Evolutionary conservation across 768 basidiomycete species (phyloP), one percentile per base, ranked within the genome.

Genomic region (Suillus tomentosus): DNA sequence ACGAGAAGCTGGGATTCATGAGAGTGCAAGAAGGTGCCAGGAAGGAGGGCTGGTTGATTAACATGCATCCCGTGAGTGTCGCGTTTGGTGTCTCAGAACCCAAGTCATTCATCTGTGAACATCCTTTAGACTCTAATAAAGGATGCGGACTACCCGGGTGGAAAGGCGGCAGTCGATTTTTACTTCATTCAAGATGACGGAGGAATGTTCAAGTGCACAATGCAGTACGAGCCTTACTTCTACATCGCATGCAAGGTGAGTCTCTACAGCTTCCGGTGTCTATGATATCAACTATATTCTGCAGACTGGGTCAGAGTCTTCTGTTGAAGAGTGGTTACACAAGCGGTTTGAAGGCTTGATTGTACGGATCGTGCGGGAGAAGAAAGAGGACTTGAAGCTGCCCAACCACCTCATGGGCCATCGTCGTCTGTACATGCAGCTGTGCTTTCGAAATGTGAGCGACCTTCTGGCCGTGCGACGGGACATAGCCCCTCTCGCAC

Each of bases 171-270:
- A 8, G 96, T 99, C 14, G 95, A 99, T 70, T 96, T 87, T 69
- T 99, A 96, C 74, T 99, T 99, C 72, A 94, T 99, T 67, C 89
- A 98, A 79, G 96, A 98, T 71, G 95, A 99, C 65, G 97, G 97
- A 6, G 87, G 86, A 31, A 92, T 92, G 88, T 99, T 99, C 84
- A 99, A 99, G 76, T 89, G 87, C 68, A 99, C 96, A 6, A 82
- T 91, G 66, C 84, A 87, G 63, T 96, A 96, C 72, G 96, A 99
- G 72, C 96, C 97, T 0, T 99, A 99, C 76, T 97, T 99, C 72
- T 84, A 82, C 65, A 92, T 99, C 63, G 91, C 89, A 4, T 96
- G 94, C 86, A 92, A 96, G 81, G 96, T 95, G 59, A 62, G 84
- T 75, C n/a, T 59, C 34, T 53, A 45, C 40, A 14, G 42, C 43